A percentile compares a stretch with the other conserved stretches of the same genome.
These are phyloP conservation scores for Phytophthora pinifolia DNA, from an alignment of 352 stramenopile species.

Conservation along the genomic window DNA sequence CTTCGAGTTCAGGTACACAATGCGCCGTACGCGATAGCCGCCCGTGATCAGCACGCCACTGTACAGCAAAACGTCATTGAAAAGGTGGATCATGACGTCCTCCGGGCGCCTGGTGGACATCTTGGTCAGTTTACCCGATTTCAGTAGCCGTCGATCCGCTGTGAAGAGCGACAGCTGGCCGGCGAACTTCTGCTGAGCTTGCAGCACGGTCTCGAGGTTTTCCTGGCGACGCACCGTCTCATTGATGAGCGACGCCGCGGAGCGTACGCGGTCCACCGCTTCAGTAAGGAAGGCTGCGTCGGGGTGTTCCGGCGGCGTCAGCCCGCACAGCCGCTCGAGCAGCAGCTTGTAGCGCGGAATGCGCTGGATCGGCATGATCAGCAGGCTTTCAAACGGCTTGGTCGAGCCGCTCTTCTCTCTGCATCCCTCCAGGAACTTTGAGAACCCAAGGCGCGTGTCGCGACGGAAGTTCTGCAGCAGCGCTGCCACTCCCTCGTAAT, in stretches of 20 bases:
- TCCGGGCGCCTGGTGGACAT: constrained; percentile 83
- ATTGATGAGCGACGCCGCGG: constrained; percentile 77
- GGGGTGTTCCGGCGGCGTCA: constrained; percentile 57
- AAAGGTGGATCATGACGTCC: constrained; percentile 83
- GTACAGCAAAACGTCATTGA: constrained; percentile 87
- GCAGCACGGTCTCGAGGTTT: constrained; percentile 75
- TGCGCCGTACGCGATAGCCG: constrained; percentile 67
- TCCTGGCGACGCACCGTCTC: constrained; percentile 84
- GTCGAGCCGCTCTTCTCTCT: constrained; percentile 45
- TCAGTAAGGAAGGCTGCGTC: constrained; percentile 67
- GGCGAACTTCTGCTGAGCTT: constrained; percentile 83
- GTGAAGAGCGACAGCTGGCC: constrained; percentile 76
- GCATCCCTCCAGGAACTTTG: constrained; percentile 59
- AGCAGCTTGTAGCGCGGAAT: constrained; percentile 92
- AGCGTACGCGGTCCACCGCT: constrained; percentile 57
- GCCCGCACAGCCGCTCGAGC: constrained; percentile 73
- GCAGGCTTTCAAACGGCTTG: constrained; percentile 80
- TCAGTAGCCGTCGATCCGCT: constrained; percentile 55
- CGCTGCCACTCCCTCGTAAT: constrained; percentile 75
- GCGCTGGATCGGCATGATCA: constrained; percentile 93
- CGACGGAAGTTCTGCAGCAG: constrained; percentile 58
- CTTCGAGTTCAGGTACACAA: constrained; percentile 75
- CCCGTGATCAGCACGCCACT: constrained; percentile 73
- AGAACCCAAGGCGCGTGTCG: constrained; percentile 52
- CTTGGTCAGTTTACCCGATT: constrained; percentile 74